Conservation (phyloP, 805 yeast genomes). For the Nakazawaea ishiwadae region DNA sequence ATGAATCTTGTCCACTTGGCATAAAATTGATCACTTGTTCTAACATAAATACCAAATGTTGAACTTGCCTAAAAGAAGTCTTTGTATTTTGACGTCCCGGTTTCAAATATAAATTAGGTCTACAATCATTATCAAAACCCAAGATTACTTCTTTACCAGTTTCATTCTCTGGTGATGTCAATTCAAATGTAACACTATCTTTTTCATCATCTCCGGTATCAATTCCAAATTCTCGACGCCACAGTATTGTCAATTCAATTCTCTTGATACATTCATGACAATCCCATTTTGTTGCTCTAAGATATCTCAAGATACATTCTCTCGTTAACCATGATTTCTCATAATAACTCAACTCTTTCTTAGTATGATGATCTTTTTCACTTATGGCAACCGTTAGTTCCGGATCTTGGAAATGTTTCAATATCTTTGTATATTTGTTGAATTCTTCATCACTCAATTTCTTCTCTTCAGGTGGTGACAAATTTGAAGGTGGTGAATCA, state of each 20-base stretch:
- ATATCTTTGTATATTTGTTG: slow-evolving; percentile 54
- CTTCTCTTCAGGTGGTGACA: slow-evolving; percentile 9
- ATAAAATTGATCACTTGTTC: slow-evolving; percentile 91
- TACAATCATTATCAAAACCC: slow-evolving; percentile 84
- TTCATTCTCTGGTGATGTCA: slow-evolving; percentile 65
- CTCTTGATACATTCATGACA: slow-evolving; percentile 66
- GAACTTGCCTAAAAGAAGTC: slow-evolving; percentile 85
- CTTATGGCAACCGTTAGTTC: slow-evolving; percentile 44
- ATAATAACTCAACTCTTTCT: slow-evolving; percentile 30
- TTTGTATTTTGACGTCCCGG: slow-evolving; percentile 97
- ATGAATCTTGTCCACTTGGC: slow-evolving; percentile 95
- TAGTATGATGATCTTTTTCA: slow-evolving; percentile 35
- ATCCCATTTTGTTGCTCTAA: slow-evolving; percentile 93
- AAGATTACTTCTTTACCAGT: slow-evolving; percentile 90
- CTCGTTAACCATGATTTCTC: slow-evolving; percentile 92
- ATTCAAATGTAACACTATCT: slow-evolving; percentile 43
- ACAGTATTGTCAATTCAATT: slow-evolving; percentile 70
- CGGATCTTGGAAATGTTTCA: slow-evolving; percentile 54
- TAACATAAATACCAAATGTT: slow-evolving; percentile 87
- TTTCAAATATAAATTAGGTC: slow-evolving; percentile 90
- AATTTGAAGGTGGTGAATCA: slow-evolving; percentile 3
- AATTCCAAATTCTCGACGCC: slow-evolving; percentile 94
- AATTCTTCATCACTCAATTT: slow-evolving; percentile 50
- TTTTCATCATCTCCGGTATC: slow-evolving; percentile 33
- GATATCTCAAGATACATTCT: slow-evolving; percentile 85